Base-by-base conservation (phyloP, 176 grass and related monocot species). In the Eragrostis nindensis region DNA sequence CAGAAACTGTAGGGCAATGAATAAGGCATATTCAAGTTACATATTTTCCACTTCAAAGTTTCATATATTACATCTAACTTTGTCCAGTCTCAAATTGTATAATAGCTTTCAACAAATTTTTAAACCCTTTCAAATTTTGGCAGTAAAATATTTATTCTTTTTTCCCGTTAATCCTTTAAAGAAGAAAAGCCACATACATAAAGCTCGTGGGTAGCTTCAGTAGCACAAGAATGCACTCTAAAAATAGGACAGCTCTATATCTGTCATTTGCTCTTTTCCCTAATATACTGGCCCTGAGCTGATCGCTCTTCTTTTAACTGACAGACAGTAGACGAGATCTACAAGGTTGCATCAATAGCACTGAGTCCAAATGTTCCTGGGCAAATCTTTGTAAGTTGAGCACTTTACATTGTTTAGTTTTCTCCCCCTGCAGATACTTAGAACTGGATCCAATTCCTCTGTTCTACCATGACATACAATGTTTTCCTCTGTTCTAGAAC, bases 321-420 rank as follows among this genome's bases (percentile, higher is more conserved):
- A 44, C 85, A 99, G 97, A 91, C 90, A 77, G 93, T 99, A 16
- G 93, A 99, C 6, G 97, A 99, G 91, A 99, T 99, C 71, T 99
- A 99, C 72, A 99, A 99, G 89, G 87, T 99, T 86, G 78, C 97
- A 86, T 99, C 97, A 12, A 74, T 99, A 47, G 43, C 87, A 30
- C 93, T 99, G 26, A 99, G 97, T 78, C 93, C 97, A 22, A 99
- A 99, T 83, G 97, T 99, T 72, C 97, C 97, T 74, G 97, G 85
- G 24, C 97, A 99, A 74, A 95, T 99, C 70, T 99, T 99, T 76
- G 97, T 99, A 96, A 99, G 97, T 90, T 72, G 74, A 84, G 66
- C 48, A 48, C n/a, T 65, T 29, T 40, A 55, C n/a, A 76, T 48
- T 78, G 53, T 44, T 62, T 39, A 50, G 44, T 86, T 52, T 3